Evolutionary conservation across 2,329 filamentous ascomycete genomes (phyloP), one percentile per base, ranked within the genome.

Genomic region (Penicillium sp.): DNA sequence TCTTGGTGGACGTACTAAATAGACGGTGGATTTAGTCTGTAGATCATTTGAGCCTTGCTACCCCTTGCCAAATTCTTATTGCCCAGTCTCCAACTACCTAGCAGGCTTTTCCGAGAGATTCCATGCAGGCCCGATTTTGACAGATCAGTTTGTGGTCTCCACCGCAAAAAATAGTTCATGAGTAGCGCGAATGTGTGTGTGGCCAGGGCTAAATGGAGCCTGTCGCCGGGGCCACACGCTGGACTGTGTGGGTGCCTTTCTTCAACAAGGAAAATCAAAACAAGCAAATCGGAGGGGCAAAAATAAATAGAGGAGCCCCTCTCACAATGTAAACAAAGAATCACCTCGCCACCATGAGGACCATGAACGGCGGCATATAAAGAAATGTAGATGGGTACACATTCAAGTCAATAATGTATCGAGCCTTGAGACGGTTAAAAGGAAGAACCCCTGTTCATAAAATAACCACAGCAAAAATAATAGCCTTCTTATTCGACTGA

Each of bases 201-300:
- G 70, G 63, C 30, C 62, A 65, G 62, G 66, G 67, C 68, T 69
- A 59, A 60, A 59, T 48, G 60, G 56, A 65, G 60, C 53, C 62
- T 68, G 73, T 75, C 72, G 73, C 73, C 68, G 61, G 69, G 73
- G 71, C 68, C 71, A 71, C 70, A 62, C 42, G 22, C 59, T 67
- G 65, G 59, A 64, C 63, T 62, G 61, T 65, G 63, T 62, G 59
- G 57, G 55, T 62, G 58, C 55, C 56, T 62, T 64, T 65, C 70
- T 71, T 58, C 58, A 72, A 72, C 64, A 54, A 71, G 73, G 54
- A 75, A 76, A 76, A 76, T 55, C 72, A 76, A 74, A 76, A 76
- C 71, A 76, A 76, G 64, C 64, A 66, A 60, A 65, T 46, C 26
- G 58, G 64, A 68, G 66, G 66, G 64, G 63, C 58, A 62, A 52